Percentiles rank a stretch among this genome's conserved stretches.
phyloP scores from a whole-genome alignment of 1,284 basidiomycete species.

The Tremellales sp. region DNA sequence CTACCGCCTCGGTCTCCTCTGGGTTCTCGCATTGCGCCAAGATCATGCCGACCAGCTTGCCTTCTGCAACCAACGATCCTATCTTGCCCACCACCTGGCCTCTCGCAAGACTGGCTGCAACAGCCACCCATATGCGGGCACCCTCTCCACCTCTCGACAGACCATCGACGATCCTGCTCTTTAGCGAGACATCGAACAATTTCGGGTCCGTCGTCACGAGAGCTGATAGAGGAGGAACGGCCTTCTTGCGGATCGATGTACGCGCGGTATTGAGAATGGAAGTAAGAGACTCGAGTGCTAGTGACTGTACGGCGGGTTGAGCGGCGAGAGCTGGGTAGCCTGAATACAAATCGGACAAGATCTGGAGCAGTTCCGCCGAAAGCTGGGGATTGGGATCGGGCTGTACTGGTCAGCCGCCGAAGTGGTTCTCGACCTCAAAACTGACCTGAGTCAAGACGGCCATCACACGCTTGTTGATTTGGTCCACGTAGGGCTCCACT shows the following conservation, averaged over 20 bases:
- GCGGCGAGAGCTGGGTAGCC: constrained; percentile 73
- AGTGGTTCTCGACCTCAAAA: constrained; percentile 29
- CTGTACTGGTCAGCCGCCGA: constrained; percentile 14
- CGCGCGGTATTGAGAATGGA: constrained; percentile 71
- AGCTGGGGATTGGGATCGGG: constrained; percentile 69
- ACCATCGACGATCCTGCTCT: constrained; percentile 23
- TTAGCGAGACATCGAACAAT: constrained; percentile 26
- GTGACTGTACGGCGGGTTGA: constrained; percentile 50
- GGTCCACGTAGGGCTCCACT: constrained; percentile 72
- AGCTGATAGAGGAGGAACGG: constrained; percentile 66
- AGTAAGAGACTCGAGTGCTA: constrained; percentile 67
- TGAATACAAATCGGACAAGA: constrained; percentile 82
- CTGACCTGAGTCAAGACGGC: constrained; percentile 67
- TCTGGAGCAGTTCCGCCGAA: constrained; percentile 82
- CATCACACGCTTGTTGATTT: constrained; percentile 79
- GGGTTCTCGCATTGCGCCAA: constrained; percentile 28
- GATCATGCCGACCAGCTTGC: constrained; percentile 22
- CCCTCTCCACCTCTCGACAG: constrained; percentile 22
- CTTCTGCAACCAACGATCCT: constrained; percentile 29
- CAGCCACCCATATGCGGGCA: constrained; percentile 31
- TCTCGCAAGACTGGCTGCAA: constrained; percentile 34
- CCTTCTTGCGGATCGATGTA: constrained; percentile 81
- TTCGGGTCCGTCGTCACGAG: constrained; percentile 29
- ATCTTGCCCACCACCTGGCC: constrained; percentile 26
- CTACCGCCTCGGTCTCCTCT: constrained; percentile 38